These are phyloP conservation scores for Trichoderma cornu-damae DNA, from an alignment of 2,329 filamentous ascomycete genomes.

Conservation along the genomic window DNA sequence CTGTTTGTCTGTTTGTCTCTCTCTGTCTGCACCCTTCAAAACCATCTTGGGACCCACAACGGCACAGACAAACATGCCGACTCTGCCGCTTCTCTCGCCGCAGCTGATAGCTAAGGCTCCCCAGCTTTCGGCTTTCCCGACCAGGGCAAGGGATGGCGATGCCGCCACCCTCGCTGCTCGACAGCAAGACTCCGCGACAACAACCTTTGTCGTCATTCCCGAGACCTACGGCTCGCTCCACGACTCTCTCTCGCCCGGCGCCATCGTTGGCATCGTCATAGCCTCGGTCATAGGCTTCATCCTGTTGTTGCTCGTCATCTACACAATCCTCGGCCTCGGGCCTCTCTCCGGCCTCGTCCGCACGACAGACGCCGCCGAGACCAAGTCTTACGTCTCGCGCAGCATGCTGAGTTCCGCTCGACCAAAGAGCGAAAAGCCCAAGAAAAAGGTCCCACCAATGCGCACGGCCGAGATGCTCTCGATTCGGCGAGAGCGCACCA, in stretches of 20 bases:
- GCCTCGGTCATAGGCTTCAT: slow-evolving; percentile 47
- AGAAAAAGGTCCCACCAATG: slow-evolving; percentile 10
- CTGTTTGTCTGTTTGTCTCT: background rate
- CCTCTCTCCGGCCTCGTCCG: slow-evolving; percentile 28
- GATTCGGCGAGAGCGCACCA: slow-evolving; percentile 20
- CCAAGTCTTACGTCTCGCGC: slow-evolving; percentile 15
- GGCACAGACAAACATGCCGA: slow-evolving; percentile 6
- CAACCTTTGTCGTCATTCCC: slow-evolving; percentile 33
- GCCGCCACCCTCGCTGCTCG: slow-evolving; percentile 4
- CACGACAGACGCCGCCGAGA: slow-evolving; percentile 4
- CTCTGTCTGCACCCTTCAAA: background rate
- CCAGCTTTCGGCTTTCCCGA: background rate
- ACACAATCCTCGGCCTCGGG: slow-evolving; percentile 43
- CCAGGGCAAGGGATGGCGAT: background rate
- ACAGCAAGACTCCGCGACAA: slow-evolving; percentile 9
- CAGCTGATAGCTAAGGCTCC: background rate
- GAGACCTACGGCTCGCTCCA: slow-evolving; percentile 32
- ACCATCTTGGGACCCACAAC: background rate
- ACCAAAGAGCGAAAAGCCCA: slow-evolving; percentile 13
- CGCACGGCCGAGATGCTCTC: slow-evolving; percentile 13
- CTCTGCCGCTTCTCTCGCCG: slow-evolving; percentile 11
- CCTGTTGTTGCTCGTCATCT: slow-evolving; percentile 48
- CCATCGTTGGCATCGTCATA: slow-evolving; percentile 42
- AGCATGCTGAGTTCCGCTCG: slow-evolving; percentile 21
- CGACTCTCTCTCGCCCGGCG: slow-evolving; percentile 40